These are phyloP conservation scores for Aaosphaeria pasadenensis DNA, from an alignment of 2,329 filamentous ascomycete genomes.

Conservation along the genomic window DNA sequence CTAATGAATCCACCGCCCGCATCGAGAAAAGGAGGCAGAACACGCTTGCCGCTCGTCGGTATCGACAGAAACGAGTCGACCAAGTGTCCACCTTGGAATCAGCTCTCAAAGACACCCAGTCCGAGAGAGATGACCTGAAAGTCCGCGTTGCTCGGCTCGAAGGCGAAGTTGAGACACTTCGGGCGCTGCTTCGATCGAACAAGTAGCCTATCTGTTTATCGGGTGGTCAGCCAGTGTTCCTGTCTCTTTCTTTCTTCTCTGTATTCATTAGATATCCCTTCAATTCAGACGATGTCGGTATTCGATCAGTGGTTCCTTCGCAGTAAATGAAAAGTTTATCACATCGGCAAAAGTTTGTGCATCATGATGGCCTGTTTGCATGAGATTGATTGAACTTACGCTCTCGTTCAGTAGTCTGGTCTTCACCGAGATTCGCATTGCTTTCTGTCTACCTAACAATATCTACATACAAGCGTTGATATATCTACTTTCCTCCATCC, in stretches of 20 bases:
- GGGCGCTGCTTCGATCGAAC: constrained; percentile 47
- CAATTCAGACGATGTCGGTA: constrained; percentile 32
- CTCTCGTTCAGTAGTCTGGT: background rate
- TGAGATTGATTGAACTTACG: constrained; percentile 9
- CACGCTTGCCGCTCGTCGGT: constrained; percentile 68
- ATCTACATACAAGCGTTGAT: no score
- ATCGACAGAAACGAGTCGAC: constrained; percentile 68
- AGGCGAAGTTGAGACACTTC: constrained; percentile 61
- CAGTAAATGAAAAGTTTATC: constrained; percentile 13
- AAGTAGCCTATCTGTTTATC: constrained; percentile 14
- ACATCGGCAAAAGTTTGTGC: constrained; percentile 29
- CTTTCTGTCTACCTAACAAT: no score
- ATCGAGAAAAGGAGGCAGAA: constrained; percentile 62
- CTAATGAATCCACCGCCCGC: constrained; percentile 18
- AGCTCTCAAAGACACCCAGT: constrained; percentile 56
- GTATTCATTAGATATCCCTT: constrained; percentile 3
- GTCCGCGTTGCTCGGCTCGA: constrained; percentile 63
- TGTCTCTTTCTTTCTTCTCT: constrained; percentile 3
- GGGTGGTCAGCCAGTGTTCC: constrained; percentile 11
- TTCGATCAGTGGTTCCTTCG: constrained; percentile 16
- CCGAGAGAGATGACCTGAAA: constrained; percentile 62
- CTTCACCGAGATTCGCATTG: no score
- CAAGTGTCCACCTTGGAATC: constrained; percentile 61
- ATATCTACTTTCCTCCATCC: no score
- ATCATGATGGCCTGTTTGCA: constrained; percentile 13